A percentile compares a stretch with the other conserved stretches of the same genome.
Conservation (phyloP, 2,329 filamentous ascomycete genomes). For the Conoideocrella luteorostrata region DNA sequence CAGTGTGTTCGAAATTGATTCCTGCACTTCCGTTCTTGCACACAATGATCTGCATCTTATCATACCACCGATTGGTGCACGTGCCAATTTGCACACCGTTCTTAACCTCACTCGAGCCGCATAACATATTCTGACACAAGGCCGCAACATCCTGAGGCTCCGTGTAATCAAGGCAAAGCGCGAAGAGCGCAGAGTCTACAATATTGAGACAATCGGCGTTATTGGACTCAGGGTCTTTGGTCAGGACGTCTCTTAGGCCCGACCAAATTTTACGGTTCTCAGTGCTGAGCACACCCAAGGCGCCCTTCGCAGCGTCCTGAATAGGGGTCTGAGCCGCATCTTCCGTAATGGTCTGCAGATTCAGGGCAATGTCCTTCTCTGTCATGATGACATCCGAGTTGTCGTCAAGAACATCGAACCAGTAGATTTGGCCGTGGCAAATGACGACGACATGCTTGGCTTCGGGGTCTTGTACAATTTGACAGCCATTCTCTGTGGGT, state of each 20-base stretch:
- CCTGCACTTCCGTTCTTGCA: slow-evolving; percentile 98
- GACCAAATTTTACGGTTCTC: slow-evolving; percentile 98
- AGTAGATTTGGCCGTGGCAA: slow-evolving; percentile 94
- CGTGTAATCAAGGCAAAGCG: slow-evolving; percentile 87
- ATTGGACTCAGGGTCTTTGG: slow-evolving; percentile 79
- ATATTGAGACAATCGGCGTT: slow-evolving; percentile 95
- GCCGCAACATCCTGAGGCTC: slow-evolving; percentile 75
- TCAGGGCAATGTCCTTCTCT: slow-evolving; percentile 85
- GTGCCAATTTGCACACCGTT: slow-evolving; percentile 94
- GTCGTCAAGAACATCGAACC: slow-evolving; percentile 95
- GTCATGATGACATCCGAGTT: slow-evolving; percentile 96
- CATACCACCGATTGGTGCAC: slow-evolving; percentile 98
- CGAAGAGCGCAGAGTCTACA: slow-evolving; percentile 88
- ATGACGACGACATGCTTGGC: slow-evolving; percentile 91
- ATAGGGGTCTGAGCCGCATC: slow-evolving; percentile 87
- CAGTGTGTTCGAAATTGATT: slow-evolving; percentile 99
- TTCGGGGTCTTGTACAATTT: slow-evolving; percentile 90
- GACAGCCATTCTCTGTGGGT: slow-evolving; percentile 88
- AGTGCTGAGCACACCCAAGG: slow-evolving; percentile 86
- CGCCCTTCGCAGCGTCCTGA: slow-evolving; percentile 90
- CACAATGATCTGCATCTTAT: slow-evolving; percentile 97
- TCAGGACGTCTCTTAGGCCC: slow-evolving; percentile 78
- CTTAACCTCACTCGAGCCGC: slow-evolving; percentile 85
- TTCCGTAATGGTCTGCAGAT: slow-evolving; percentile 85
- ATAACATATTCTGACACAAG: slow-evolving; percentile 98